Percentiles rank a stretch among this genome's conserved stretches.
Evolutionary conservation across 2,329 filamentous ascomycete genomes (phyloP).

Genomic region (Neofusicoccum ribis): DNA sequence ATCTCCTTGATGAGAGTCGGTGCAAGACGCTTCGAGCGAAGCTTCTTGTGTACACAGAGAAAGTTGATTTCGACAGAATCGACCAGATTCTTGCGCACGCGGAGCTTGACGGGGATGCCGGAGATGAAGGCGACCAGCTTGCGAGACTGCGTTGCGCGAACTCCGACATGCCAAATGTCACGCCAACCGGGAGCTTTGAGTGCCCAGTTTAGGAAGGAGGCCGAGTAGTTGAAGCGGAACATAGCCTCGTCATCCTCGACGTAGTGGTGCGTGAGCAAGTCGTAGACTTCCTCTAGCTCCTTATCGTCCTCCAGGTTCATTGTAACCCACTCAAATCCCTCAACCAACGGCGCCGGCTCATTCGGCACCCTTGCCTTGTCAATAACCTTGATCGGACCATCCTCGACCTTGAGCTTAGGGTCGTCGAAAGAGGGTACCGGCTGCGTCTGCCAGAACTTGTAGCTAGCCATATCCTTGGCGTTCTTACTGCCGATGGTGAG

Average conservation of each 20-base stretch:
- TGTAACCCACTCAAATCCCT: conserved; percentile 93
- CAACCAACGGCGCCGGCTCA: conserved; percentile 67
- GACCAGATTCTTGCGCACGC: conserved; percentile 73
- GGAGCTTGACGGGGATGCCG: conserved; percentile 81
- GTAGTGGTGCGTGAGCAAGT: conserved; percentile 89
- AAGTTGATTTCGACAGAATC: conserved; percentile 95
- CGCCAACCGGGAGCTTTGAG: conserved; percentile 93
- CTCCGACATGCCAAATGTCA: conserved; percentile 91
- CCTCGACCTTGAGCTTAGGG: conserved; percentile 59
- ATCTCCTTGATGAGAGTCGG: conserved; percentile 98
- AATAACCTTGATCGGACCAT: conserved; percentile 77
- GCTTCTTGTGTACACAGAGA: conserved; percentile 96
- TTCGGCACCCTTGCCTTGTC: conserved; percentile 77
- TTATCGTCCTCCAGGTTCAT: conserved; percentile 78
- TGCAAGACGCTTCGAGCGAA: conserved; percentile 86
- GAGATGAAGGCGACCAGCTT: conserved; percentile 96
- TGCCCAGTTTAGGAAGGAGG: conserved; percentile 88
- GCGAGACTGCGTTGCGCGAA: conserved; percentile 77
- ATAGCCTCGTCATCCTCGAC: conserved; percentile 96
- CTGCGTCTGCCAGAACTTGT: conserved; percentile 99
- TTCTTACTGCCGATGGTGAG: conserved; percentile 80
- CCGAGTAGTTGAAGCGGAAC: conserved; percentile 96
- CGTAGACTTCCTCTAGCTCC: conserved; percentile 85
- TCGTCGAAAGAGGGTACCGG: conserved; percentile 80
- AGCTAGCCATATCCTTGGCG: conserved; percentile 91